Evolutionary conservation across 2,329 filamentous ascomycete genomes (phyloP), one percentile per base, ranked within the genome.

Genomic region (Alternaria sp.): DNA sequence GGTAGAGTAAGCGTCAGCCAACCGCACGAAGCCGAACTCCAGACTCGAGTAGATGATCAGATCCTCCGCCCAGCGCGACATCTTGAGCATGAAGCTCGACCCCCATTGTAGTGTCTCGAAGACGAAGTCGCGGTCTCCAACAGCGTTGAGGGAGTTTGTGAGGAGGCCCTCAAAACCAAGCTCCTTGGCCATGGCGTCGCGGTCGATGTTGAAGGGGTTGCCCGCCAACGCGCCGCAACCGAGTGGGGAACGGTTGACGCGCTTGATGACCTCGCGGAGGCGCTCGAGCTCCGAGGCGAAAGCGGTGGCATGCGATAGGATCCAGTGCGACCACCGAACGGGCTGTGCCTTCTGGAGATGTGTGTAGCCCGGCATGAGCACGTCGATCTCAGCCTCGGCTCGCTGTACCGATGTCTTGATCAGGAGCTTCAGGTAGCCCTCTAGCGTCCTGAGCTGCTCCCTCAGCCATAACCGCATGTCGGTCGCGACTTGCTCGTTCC

Each of bases 401-500:
- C 92, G 87, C 50, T 84, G 82, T 37, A 89, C 86, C 14, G 90
- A 87, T 51, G 94, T 90, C 73, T 87, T 84, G 44, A 97, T 83
- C 70, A 97, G 87, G 58, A 88, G 86, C 46, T 88, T 84, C 5
- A 97, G 85, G 71, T 89, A 88, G 37, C 72, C 79, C 71, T 96
- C 92, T 55, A 97, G 88, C 67, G 85, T 84, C 60, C 86, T 86
- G 61, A 97, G 83, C 82, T 91, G 87, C 68, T 94, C 90, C 46
- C 93, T 87, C 67, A 97, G 82, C 93, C 93, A 97, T 79, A 97
- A 84, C 65, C 93, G 90, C 92, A 97, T 95, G 75, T 97, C 93
- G 21, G 91, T 94, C 51, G 90, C 93, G 60, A 97, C 89, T 82
- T 97, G 94, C 82, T 97, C 94, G 76, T 97, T 97, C 71, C 94